A percentile compares a stretch with the other conserved stretches of the same genome.
Evolutionary conservation across 2,329 filamentous ascomycete species (phyloP).

Genomic region (Colletotrichum orchidophilum): DNA sequence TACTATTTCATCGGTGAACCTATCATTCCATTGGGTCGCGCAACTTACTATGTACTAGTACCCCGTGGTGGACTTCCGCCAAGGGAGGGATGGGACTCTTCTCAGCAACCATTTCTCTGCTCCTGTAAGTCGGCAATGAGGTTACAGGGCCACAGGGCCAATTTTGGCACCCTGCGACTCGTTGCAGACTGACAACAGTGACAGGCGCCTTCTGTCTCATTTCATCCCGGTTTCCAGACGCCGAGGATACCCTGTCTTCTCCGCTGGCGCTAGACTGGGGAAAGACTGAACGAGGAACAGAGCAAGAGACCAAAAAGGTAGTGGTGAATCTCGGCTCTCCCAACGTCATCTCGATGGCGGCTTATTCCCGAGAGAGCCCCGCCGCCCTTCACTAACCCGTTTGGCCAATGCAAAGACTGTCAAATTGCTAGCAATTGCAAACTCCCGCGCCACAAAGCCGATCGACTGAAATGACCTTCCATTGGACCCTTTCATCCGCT

Average conservation of each 20-base stretch:
- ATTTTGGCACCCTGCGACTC: neutral
- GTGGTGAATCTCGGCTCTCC: neutral
- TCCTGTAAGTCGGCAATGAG: too few species aligned
- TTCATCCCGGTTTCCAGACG: conserved; percentile 4
- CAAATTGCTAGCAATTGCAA: neutral
- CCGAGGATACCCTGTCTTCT: conserved; percentile 13
- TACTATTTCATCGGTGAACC: neutral
- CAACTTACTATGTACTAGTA: too few species aligned
- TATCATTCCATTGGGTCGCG: neutral
- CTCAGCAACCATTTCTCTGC: neutral
- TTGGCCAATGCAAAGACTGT: neutral
- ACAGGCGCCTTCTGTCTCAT: neutral
- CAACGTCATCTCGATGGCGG: conserved; percentile 10
- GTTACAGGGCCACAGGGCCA: neutral
- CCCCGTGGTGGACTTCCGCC: neutral
- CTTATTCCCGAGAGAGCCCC: conserved; percentile 13
- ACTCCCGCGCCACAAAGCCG: neutral
- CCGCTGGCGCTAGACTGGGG: neutral
- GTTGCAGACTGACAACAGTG: neutral
- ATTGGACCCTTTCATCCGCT: neutral
- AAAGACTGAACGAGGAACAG: neutral
- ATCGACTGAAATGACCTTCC: neutral
- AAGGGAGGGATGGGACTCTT: neutral
- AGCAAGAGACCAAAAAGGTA: neutral
- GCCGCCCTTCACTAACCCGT: neutral